phyloP scores from a whole-genome alignment of 2,329 filamentous ascomycete genomes.

The Venturia aucupariae region DNA sequence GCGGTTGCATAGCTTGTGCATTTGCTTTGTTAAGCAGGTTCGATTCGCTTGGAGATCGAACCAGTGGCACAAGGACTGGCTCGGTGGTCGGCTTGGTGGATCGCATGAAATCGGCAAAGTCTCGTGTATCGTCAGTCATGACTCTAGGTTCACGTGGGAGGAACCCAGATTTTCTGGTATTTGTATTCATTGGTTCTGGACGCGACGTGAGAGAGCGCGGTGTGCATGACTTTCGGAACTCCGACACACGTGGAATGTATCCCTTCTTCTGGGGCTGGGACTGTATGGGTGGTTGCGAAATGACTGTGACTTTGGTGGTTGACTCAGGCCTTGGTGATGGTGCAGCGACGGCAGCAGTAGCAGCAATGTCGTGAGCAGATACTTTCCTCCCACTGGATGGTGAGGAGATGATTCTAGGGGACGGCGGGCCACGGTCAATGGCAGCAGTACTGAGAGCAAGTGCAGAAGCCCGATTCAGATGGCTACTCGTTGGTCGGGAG shows the following conservation, averaged over 20 bases:
- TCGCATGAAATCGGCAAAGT: constrained; percentile 85
- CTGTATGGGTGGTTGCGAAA: not conserved
- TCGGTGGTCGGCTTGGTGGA: constrained; percentile 55
- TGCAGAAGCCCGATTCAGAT: constrained; percentile 4
- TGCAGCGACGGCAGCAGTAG: no score
- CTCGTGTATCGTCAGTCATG: constrained; percentile 60
- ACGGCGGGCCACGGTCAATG: constrained; percentile 5
- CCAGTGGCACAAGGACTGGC: constrained; percentile 13
- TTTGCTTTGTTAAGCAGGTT: not conserved
- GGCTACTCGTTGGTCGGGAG: not conserved
- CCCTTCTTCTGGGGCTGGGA: not conserved
- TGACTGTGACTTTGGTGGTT: not conserved
- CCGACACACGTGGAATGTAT: constrained; percentile 10
- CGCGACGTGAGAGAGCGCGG: not conserved
- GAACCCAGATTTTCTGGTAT: constrained; percentile 23
- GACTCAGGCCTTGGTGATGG: not conserved
- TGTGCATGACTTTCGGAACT: not conserved
- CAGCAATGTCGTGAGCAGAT: constrained; percentile 9
- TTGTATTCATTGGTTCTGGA: constrained; percentile 18
- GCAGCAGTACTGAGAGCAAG: constrained; percentile 8
- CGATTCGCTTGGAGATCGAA: not conserved
- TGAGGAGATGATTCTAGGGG: constrained; percentile 6
- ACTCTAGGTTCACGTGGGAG: constrained; percentile 64
- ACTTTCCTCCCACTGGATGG: not conserved
- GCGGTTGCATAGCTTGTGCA: not conserved